Percentiles rank a stretch among this genome's conserved stretches.
Evolutionary conservation across 1,284 basidiomycete species (phyloP).

Genomic region (Stygiomarasmius scandens): DNA sequence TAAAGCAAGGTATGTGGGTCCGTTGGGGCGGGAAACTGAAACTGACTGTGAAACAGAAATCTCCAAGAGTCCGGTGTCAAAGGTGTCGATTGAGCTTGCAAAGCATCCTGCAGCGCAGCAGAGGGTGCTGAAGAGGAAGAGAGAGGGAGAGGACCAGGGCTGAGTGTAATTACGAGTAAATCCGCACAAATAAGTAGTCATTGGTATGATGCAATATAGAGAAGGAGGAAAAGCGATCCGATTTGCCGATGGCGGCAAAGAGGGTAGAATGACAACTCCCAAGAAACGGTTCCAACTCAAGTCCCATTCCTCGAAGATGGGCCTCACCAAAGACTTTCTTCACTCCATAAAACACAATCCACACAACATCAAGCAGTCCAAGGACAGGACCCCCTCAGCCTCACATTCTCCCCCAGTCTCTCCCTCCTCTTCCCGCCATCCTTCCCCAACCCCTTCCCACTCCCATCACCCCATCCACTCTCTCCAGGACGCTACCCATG

Average conservation of each 20-base stretch:
- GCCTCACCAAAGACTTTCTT: neutral
- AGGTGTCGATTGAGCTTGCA: slow-evolving; percentile 83
- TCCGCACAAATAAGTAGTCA: no score
- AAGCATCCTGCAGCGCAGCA: slow-evolving; percentile 90
- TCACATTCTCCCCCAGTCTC: slow-evolving; percentile 27
- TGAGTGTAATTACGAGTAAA: slow-evolving; percentile 30
- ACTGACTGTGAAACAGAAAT: slow-evolving; percentile 61
- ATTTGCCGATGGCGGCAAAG: no score
- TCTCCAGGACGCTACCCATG: slow-evolving; percentile 83
- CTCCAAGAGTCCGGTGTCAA: slow-evolving; percentile 90
- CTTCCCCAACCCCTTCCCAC: slow-evolving; percentile 25
- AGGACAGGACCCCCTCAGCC: slow-evolving; percentile 44
- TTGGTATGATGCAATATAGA: no score
- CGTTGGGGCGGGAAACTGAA: neutral
- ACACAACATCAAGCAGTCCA: slow-evolving; percentile 40
- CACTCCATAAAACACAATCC: slow-evolving; percentile 6
- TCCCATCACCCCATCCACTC: slow-evolving; percentile 47
- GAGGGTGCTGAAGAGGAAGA: slow-evolving; percentile 88
- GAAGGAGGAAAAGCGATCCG: no score
- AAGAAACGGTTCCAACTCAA: no score
- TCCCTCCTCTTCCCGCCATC: slow-evolving; percentile 17
- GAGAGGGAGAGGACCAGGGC: slow-evolving; percentile 74
- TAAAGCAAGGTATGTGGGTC: slow-evolving; percentile 72
- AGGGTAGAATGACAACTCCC: no score
- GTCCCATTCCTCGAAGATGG: no score